These are phyloP conservation scores for Ceratocystis huliohia DNA, from an alignment of 2,329 filamentous ascomycete species.

Conservation along the genomic window DNA sequence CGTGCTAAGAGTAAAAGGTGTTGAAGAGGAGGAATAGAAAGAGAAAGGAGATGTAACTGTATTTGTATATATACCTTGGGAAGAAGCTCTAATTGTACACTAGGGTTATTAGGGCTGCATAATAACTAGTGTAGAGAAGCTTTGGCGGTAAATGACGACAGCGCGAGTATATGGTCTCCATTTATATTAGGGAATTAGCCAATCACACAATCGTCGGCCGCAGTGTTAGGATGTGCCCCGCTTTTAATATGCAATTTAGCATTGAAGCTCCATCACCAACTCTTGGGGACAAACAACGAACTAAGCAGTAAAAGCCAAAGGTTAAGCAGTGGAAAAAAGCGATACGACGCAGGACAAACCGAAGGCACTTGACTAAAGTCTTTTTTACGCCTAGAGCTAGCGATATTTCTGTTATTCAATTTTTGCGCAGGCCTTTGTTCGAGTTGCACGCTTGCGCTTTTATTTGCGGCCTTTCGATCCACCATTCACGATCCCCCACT, in stretches of 20 bases:
- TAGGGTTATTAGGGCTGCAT: background rate
- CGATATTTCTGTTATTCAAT: background rate
- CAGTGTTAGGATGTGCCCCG: background rate
- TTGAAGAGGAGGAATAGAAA: background rate
- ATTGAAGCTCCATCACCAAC: slow-evolving; percentile 3
- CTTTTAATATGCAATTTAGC: background rate
- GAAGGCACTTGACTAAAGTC: background rate
- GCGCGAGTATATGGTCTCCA: background rate
- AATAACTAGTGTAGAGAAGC: background rate
- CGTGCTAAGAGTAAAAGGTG: slow-evolving; percentile 38
- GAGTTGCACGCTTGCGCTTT: background rate
- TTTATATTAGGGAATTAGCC: background rate
- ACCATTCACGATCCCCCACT: slow-evolving; percentile 1
- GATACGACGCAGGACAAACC: background rate
- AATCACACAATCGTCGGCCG: background rate
- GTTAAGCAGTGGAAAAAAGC: background rate
- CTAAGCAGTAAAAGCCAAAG: background rate
- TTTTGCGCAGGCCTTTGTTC: background rate
- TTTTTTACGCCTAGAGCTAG: background rate
- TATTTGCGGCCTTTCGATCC: background rate
- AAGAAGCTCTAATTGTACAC: too few relatives aligned
- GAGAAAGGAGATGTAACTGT: background rate
- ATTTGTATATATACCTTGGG: slow-evolving; percentile 6
- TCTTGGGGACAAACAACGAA: background rate
- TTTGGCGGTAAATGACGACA: slow-evolving; percentile 5